Conservation (phyloP, 306 rosid species). For the Rosa lucieae region DNA sequence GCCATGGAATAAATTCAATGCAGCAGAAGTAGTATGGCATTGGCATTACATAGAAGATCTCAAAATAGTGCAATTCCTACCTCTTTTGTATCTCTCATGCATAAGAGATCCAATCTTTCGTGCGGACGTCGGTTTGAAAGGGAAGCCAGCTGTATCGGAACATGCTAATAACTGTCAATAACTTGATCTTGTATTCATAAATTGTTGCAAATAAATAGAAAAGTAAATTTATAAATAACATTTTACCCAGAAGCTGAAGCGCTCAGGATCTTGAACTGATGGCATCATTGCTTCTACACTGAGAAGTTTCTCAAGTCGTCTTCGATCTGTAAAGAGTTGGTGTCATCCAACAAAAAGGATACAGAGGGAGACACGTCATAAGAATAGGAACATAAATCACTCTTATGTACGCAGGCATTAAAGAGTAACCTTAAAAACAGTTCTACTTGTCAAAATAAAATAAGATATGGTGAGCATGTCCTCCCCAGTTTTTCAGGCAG, state of each 20-base stretch:
- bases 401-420: neutral
- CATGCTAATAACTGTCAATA: constrained; percentile 21
- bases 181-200: constrained; percentile 5
- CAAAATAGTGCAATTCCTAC: constrained; percentile 36
- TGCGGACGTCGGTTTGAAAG: constrained; percentile 74
- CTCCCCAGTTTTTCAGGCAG: neutral
- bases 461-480: neutral
- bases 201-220: neutral
- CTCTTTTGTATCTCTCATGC: constrained; percentile 78
- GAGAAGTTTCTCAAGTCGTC: constrained; percentile 69
- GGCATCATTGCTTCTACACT: constrained; percentile 86
- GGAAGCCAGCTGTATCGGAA: constrained; percentile 67
- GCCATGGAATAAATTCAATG: neutral
- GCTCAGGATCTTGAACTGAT: constrained; percentile 70
- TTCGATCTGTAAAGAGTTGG: constrained; percentile 53
- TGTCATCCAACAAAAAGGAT: constrained; percentile 5
- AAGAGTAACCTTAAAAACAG: neutral
- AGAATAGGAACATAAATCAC: neutral
- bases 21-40: neutral
- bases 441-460: neutral
- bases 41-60: neutral
- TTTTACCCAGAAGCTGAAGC: constrained; percentile 92
- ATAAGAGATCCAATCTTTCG: constrained; percentile 80
- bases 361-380: neutral
- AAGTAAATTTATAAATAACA: neutral